phyloP scores from a whole-genome alignment of 495 filamentous ascomycete species.

The Amorphotheca resinae region DNA sequence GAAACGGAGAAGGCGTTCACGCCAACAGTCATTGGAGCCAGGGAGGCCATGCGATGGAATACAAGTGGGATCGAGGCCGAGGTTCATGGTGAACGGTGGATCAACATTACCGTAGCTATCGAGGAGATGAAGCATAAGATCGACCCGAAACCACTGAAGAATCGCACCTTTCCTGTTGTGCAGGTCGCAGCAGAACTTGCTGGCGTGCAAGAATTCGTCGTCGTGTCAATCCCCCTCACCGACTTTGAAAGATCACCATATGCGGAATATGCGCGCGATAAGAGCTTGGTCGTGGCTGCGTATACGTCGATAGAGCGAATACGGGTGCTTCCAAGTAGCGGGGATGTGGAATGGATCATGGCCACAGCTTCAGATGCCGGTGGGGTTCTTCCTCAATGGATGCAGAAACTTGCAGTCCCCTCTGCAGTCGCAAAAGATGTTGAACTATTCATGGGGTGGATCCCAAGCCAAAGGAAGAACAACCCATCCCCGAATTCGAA shows the following conservation, averaged over 20 bases:
- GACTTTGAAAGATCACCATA: conserved; percentile 24
- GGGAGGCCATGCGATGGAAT: conserved; percentile 41
- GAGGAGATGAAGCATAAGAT: conserved; percentile 38
- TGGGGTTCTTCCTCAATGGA: conserved; percentile 51
- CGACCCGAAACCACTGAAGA: conserved; percentile 35
- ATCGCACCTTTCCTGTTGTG: conserved; percentile 44
- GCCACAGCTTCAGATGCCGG: conserved; percentile 57
- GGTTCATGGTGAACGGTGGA: conserved; percentile 30
- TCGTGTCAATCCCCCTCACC: conserved; percentile 41
- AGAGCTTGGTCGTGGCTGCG: conserved; percentile 34
- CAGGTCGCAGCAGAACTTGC: conserved; percentile 26
- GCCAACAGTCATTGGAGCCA: conserved; percentile 46
- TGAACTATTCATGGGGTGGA: conserved; percentile 53
- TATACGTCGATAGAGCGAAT: conserved; percentile 55
- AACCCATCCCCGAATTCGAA: conserved; percentile 7
- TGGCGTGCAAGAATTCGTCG: conserved; percentile 34
- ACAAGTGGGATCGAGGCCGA: conserved; percentile 26
- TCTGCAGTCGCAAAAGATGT: conserved; percentile 61
- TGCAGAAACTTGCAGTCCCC: conserved; percentile 55
- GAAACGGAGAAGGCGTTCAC: conserved; percentile 62
- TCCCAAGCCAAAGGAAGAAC: conserved; percentile 26
- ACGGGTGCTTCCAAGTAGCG: conserved; percentile 24
- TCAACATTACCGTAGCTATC: conserved; percentile 37
- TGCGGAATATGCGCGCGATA: conserved; percentile 25
- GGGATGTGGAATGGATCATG: conserved; percentile 52